These are phyloP conservation scores for Prunus armeniaca DNA, from an alignment of 306 rosid genomes.

Conservation along the genomic window DNA sequence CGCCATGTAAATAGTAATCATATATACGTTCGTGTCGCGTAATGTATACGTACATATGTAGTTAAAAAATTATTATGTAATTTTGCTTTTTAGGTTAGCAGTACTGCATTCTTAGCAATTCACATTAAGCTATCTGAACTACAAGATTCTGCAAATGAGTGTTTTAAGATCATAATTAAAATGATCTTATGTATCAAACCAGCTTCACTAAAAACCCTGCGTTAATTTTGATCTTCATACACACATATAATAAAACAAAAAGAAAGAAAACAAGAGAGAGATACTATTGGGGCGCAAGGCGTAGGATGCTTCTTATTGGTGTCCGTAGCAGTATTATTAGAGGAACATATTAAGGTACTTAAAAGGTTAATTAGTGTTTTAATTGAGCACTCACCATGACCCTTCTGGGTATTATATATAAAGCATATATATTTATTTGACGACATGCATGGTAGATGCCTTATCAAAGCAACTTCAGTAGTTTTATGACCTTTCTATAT, in stretches of 20 bases:
- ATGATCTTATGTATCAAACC: neutral
- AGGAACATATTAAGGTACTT: neutral
- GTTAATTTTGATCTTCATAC: neutral
- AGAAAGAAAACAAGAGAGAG: neutral
- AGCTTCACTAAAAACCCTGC: neutral
- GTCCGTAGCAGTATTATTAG: too few species aligned
- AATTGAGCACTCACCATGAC: neutral
- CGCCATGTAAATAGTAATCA: neutral
- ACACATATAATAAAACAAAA: neutral
- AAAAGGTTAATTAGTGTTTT: neutral
- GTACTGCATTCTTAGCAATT: too few species aligned
- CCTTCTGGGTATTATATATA: neutral
- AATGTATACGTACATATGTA: neutral
- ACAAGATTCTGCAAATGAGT: neutral
- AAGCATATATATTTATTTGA: neutral
- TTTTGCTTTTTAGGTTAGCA: neutral
- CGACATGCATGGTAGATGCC: neutral
- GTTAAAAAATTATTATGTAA: neutral
- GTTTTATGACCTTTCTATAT: neutral
- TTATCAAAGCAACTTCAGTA: neutral
- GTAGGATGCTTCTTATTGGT: too few species aligned
- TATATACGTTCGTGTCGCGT: too few species aligned
- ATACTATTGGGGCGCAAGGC: too few species aligned
- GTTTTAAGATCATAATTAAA: neutral
- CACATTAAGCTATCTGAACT: neutral